Conservation (phyloP, 495 filamentous ascomycete genomes). For the Penicillium goetzii region DNA sequence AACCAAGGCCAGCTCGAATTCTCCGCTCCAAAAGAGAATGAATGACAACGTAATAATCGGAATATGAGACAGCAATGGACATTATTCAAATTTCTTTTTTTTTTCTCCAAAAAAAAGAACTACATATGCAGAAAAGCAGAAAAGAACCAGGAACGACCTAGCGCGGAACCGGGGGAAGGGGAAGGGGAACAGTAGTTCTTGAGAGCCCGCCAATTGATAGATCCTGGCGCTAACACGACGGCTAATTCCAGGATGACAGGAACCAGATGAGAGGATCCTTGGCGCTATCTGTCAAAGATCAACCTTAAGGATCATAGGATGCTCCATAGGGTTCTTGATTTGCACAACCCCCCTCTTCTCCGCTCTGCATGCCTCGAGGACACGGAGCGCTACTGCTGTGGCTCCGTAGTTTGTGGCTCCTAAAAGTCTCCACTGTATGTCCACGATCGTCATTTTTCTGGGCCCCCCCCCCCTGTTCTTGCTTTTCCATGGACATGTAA, state of each 20-base stretch:
- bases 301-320: constrained; percentile 43
- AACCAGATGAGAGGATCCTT: constrained; percentile 31
- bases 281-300: constrained; percentile 43
- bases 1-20: not conserved
- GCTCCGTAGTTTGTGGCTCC: constrained; percentile 42
- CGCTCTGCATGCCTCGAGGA: constrained; percentile 35
- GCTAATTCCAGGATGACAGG: constrained; percentile 34
- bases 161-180: constrained; percentile 17
- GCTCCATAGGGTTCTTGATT: constrained; percentile 29
- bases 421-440: constrained; percentile 33
- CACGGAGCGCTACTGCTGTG: constrained; percentile 15
- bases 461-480: constrained; percentile 43
- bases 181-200: constrained; percentile 25
- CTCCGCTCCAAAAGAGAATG: not conserved
- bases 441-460: constrained; percentile 51
- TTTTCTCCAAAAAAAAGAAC: constrained; percentile 5
- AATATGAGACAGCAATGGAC: not conserved
- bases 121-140: constrained; percentile 16
- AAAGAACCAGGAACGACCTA: constrained; percentile 9
- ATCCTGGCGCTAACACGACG: constrained; percentile 26
- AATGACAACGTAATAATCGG: not conserved
- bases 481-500: constrained; percentile 39
- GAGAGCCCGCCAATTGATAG: constrained; percentile 31
- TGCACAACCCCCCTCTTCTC: constrained; percentile 25
- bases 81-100: not conserved